Evolutionary conservation across 2,329 filamentous ascomycete genomes (phyloP), one percentile per base, ranked within the genome.

Genomic region (Coleophoma crateriformis): DNA sequence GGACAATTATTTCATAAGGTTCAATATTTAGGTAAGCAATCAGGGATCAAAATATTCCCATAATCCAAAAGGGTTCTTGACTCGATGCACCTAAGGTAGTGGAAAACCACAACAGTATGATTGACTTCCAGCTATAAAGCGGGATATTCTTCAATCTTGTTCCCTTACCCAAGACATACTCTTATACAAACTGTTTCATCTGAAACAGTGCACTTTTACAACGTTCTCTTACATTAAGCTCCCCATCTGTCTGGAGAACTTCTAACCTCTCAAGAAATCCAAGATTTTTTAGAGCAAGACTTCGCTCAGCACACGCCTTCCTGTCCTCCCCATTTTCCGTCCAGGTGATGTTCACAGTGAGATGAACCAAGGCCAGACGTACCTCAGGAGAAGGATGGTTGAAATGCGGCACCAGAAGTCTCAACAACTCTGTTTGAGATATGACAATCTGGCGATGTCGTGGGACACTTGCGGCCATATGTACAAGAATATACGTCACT

Each of bases 301-400:
- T 85, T 47, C 94, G 78, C 58, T 84, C 77, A 32, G 78, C 73
- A 54, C 86, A 88, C 10, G 79, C 80, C 19, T 75, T 71, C 17
- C 75, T 71, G 58, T 96, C 90, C 32, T 69, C 75, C 7, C 79
- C 75, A 59, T 92, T 85, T 54, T 96, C 91, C 54, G 85, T 77
- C 75, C 86, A 95, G 0, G 88, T 87, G 40, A 99, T 77, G 64
- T 96, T 96, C 64, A 85, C 87, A 41, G 95, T 77, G 40, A 95
- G 76, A 78, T 91, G 92, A 56, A 89, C 90, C 58, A 94, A 82
- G 42, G 85, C 85, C 17, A 84, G 77, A 6, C 92, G 84, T 7
- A 99, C 85, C 39, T 87, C 81, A 42, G 80, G 78, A 62, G 87
- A 82, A 40, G 81, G 78, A 67, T 90, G 88, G 42, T 74, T 79